Percentiles rank a stretch among this genome's conserved stretches.
These are phyloP conservation scores for Globisporangium polare DNA, from an alignment of 352 stramenopile genomes.

Conservation along the genomic window DNA sequence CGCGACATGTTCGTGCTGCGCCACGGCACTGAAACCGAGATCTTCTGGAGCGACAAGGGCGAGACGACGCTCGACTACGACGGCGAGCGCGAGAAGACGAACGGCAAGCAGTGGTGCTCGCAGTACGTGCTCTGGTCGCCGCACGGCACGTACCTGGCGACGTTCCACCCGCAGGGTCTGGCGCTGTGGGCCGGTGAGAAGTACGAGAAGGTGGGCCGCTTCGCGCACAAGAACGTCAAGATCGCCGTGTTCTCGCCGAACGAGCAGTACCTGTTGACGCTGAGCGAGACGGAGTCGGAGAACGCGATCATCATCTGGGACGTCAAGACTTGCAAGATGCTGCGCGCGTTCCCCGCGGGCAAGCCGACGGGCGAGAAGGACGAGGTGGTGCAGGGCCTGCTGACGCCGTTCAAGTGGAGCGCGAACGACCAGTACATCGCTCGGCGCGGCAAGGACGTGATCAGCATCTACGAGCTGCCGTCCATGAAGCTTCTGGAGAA, in stretches of 20 bases:
- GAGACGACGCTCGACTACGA: constrained; percentile 92
- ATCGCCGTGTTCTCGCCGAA: constrained; percentile 93
- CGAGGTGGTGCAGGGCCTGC: constrained; percentile 76
- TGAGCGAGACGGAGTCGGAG: constrained; percentile 92
- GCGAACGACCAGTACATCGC: constrained; percentile 95
- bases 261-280: constrained; percentile 97
- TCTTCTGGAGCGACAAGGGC: constrained; percentile 95
- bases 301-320: constrained; percentile 97
- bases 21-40: constrained; percentile 94
- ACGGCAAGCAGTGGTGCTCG: constrained; percentile 96
- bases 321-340: constrained; percentile 86
- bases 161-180: constrained; percentile 96
- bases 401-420: constrained; percentile 94
- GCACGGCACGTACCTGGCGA: constrained; percentile 96
- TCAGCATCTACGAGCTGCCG: constrained; percentile 94
- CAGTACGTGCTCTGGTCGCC: constrained; percentile 98
- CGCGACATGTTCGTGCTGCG: constrained; percentile 95
- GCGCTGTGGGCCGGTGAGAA: constrained; percentile 96
- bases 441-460: constrained; percentile 91
- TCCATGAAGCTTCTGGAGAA: constrained; percentile 98
- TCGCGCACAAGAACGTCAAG: constrained; percentile 94
- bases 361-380: constrained; percentile 66
- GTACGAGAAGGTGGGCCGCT: constrained; percentile 97
- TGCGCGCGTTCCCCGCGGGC: constrained; percentile 80
- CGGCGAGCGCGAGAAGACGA: constrained; percentile 93